phyloP scores from a whole-genome alignment of 192 early-diverging fungal species.

The Chytriomyces sp. region DNA sequence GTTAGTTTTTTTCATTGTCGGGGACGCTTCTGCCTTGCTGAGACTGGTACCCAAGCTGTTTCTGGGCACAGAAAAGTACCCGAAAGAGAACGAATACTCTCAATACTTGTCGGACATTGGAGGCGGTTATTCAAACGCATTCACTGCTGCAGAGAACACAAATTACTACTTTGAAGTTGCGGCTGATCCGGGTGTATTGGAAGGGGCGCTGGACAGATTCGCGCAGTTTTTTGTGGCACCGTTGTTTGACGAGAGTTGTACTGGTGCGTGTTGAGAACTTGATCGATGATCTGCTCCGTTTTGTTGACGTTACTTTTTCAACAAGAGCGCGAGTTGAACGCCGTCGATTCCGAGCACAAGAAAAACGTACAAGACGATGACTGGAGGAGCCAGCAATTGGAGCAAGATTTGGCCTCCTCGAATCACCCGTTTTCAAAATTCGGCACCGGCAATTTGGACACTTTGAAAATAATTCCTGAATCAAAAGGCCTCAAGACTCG shows the following conservation, averaged over 20 bases:
- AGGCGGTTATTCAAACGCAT: constrained; percentile 77
- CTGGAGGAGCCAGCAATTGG: constrained; percentile 87
- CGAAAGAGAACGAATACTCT: constrained; percentile 79
- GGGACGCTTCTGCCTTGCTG: neutral
- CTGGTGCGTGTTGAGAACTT: constrained; percentile 78
- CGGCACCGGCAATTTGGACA: constrained; percentile 88
- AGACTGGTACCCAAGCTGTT: constrained; percentile 3
- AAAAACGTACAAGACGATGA: constrained; percentile 88
- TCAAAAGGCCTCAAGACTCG: constrained; percentile 78
- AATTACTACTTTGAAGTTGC: constrained; percentile 86
- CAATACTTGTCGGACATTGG: constrained; percentile 75
- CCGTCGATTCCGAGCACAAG: constrained; percentile 73
- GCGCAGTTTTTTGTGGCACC: constrained; percentile 91
- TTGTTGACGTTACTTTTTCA: too few relatives aligned
- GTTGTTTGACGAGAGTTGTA: constrained; percentile 86
- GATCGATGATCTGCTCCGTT: too few relatives aligned
- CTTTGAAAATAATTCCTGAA: constrained; percentile 72
- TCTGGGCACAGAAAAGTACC: constrained; percentile 63
- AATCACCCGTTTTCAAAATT: constrained; percentile 87
- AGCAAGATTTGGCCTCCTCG: constrained; percentile 76
- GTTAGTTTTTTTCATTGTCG: constrained; percentile 2
- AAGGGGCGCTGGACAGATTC: constrained; percentile 69
- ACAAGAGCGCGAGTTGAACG: constrained; percentile 2
- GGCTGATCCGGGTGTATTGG: constrained; percentile 55
- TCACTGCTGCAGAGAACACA: constrained; percentile 77